Conservation (phyloP, 192 early-diverging fungal genomes). For the Rhizoclosmatium globosum region DNA sequence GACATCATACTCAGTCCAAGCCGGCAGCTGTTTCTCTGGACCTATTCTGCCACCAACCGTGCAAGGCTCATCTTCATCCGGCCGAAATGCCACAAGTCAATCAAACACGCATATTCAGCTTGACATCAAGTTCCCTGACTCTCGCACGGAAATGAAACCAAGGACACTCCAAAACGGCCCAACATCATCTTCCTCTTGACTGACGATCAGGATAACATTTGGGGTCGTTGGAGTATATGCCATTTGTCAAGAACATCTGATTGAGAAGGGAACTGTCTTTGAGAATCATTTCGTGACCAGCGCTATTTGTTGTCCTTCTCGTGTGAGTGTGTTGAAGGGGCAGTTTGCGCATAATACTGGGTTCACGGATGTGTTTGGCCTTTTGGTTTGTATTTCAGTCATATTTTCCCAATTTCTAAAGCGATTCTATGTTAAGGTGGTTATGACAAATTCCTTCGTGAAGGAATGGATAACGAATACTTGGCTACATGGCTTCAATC, state of each 20-base stretch:
- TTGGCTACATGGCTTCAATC: slow-evolving; percentile 62
- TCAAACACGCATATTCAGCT: no score
- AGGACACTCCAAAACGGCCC: slow-evolving; percentile 33
- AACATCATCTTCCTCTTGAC: slow-evolving; percentile 74
- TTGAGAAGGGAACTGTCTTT: slow-evolving; percentile 66
- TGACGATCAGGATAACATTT: slow-evolving; percentile 70
- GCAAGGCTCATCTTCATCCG: no score
- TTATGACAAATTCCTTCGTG: slow-evolving; percentile 50
- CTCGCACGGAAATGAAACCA: no score
- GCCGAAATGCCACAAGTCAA: no score
- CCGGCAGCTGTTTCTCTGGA: no score
- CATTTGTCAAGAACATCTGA: slow-evolving; percentile 63
- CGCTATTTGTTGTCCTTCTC: slow-evolving; percentile 70
- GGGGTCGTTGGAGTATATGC: slow-evolving; percentile 68
- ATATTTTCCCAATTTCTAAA: neutral
- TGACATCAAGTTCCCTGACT: no score
- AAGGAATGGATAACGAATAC: slow-evolving; percentile 53
- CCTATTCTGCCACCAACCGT: no score
- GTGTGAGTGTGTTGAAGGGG: slow-evolving; percentile 65
- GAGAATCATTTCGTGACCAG: slow-evolving; percentile 70
- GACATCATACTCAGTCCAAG: no score
- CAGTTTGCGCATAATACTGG: slow-evolving; percentile 74
- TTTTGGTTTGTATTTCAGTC: neutral
- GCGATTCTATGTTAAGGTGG: neutral
- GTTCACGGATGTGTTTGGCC: slow-evolving; percentile 30